Conservation (phyloP, 2,329 filamentous ascomycete genomes). For the Aspergillus tamarii region DNA sequence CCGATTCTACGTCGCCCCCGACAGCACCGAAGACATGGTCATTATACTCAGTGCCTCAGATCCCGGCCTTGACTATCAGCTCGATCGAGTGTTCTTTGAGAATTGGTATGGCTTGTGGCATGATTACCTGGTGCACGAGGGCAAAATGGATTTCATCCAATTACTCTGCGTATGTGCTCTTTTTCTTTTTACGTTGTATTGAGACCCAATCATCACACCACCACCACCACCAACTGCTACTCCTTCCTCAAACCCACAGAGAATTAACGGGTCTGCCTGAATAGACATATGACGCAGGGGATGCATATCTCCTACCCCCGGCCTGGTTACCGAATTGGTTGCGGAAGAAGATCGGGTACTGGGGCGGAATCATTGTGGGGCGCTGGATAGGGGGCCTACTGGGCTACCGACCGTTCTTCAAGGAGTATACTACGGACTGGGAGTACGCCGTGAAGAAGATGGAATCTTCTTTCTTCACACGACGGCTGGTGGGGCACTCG, state of each 20-base stretch:
- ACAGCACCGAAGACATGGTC: neutral
- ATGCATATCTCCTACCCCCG: neutral
- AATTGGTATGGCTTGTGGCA: slow-evolving; percentile 4
- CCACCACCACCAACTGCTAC: neutral
- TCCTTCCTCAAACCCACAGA: neutral
- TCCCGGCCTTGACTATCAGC: neutral
- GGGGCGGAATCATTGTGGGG: slow-evolving; percentile 1
- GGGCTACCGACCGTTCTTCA: slow-evolving; percentile 17
- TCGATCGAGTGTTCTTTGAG: slow-evolving; percentile 4
- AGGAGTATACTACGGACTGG: slow-evolving; percentile 19
- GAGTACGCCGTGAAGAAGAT: slow-evolving; percentile 17
- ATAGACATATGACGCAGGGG: neutral
- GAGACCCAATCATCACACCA: no score
- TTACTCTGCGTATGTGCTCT: neutral
- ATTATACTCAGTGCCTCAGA: neutral
- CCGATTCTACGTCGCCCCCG: neutral
- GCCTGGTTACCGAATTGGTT: neutral
- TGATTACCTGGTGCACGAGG: slow-evolving; percentile 1
- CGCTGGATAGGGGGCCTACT: slow-evolving; percentile 4
- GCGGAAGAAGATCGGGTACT: neutral
- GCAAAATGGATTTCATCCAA: neutral
- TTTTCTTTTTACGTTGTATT: neutral
- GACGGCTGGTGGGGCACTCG: neutral
- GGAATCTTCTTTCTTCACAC: slow-evolving; percentile 11
- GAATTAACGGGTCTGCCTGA: neutral